phyloP scores from a whole-genome alignment of 2,329 filamentous ascomycete species.

The Ceratocystis destructans region DNA sequence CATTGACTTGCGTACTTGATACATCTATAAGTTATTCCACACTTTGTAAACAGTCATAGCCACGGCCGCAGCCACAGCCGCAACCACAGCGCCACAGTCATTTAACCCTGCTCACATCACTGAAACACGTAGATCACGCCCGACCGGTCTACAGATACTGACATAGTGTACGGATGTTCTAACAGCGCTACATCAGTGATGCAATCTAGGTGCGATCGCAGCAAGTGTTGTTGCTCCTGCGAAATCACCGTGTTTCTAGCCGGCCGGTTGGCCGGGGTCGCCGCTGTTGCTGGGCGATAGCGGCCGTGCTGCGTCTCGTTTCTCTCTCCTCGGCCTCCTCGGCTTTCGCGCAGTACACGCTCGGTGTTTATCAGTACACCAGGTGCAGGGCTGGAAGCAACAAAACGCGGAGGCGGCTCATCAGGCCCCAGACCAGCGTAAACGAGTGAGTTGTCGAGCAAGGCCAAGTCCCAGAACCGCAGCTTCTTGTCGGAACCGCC shows the following conservation, averaged over 20 bases:
- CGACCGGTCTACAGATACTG: constrained; percentile 74
- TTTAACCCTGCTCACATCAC: constrained; percentile 22
- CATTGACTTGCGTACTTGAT: too few relatives aligned
- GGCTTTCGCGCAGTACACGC: constrained; percentile 32
- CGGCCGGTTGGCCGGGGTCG: constrained; percentile 28
- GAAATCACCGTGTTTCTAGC: constrained; percentile 74
- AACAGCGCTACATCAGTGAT: constrained; percentile 80
- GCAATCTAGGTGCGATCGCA: constrained; percentile 76
- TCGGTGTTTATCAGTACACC: constrained; percentile 55
- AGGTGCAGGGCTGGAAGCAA: constrained; percentile 46
- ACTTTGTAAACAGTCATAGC: neutral
- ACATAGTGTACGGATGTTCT: constrained; percentile 84
- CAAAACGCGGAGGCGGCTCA: constrained; percentile 61
- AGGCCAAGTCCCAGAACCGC: constrained; percentile 81
- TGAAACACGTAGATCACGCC: constrained; percentile 78
- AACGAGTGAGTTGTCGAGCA: constrained; percentile 62
- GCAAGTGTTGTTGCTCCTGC: constrained; percentile 69
- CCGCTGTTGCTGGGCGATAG: constrained; percentile 21
- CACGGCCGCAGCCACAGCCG: neutral
- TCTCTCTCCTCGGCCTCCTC: constrained; percentile 22
- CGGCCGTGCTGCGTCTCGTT: constrained; percentile 10
- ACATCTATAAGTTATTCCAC: too few relatives aligned
- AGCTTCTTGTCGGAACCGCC: constrained; percentile 83
- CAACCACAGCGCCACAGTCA: neutral
- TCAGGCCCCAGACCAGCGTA: constrained; percentile 64